Base-by-base conservation (phyloP, 805 yeast species). In the Zygosaccharomyces gambellarensis region DNA sequence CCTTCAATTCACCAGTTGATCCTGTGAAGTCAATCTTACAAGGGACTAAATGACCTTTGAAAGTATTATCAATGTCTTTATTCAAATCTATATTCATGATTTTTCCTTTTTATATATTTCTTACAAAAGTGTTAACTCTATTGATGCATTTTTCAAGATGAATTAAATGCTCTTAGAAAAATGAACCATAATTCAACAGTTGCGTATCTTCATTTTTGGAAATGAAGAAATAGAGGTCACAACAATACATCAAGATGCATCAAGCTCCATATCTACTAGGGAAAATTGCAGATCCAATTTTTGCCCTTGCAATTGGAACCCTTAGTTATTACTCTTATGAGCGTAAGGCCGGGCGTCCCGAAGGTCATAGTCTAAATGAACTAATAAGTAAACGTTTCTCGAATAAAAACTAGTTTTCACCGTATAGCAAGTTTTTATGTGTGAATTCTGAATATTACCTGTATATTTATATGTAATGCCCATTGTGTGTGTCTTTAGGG, bases 311-410 rank as follows among this genome's bases (percentile, higher is more conserved):
- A 0, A 74, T 85, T 1, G 95, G 95, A 1, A 73, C 77, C 0
- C 67, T 77, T 6, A 80, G 89, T 4, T 86, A 81, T 63, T 82
- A 78, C 54, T 68, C 81, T 8, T 81, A 82, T 55, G 95, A 86
- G 61, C 67, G 62, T 51, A 72, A 86, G 56, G 73, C 73, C 1
- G 79, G 78, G 2, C 72, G 87, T 55, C 74, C 74, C 30, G 75
- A 74, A 45, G 89, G 87, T 10, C 88, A 83, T 52, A 66, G 76
- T 2, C 65, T 85, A 58, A 74, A 77, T 53, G 85, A 81, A 52
- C 68, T 84, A 46, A 51, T 81, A 3, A 40, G 49, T 22, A 72
- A 75, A 59, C 71, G 47, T 36, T 32, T 44, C 34, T 44, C 41
- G 12, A 44, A 25, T 17, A 19, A 14, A 23, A 23, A 10, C 27